Percentiles rank a stretch among this genome's conserved stretches.
Evolutionary conservation across 2,329 filamentous ascomycete genomes (phyloP).

Genomic region (Nannizziopsis barbatae): DNA sequence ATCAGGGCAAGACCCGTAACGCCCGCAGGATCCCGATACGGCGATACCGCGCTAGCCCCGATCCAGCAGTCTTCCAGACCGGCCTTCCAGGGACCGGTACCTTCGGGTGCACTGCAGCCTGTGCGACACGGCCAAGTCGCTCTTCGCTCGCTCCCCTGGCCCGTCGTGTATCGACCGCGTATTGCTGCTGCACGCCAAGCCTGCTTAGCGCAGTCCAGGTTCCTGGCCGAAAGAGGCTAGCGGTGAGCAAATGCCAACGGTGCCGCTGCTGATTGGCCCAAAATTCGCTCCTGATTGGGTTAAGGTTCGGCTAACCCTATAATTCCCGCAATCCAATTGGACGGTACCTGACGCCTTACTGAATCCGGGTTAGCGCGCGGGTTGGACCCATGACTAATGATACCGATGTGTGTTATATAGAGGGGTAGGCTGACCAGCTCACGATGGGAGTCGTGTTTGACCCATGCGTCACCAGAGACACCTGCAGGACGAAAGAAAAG

Average conservation of each 20-base stretch:
- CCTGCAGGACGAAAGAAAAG: too few species aligned
- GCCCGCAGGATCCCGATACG: too few species aligned
- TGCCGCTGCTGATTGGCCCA: neutral
- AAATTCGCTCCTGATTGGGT: neutral
- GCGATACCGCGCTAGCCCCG: conserved; percentile 4
- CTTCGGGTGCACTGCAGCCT: conserved; percentile 3
- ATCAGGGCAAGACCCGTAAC: too few species aligned
- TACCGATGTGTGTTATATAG: too few species aligned
- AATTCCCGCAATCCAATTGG: neutral
- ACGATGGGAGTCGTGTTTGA: too few species aligned
- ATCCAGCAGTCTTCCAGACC: conserved; percentile 6
- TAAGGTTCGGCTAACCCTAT: conserved; percentile 3
- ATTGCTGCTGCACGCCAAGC: neutral
- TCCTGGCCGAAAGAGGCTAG: neutral
- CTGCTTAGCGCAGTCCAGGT: conserved; percentile 1
- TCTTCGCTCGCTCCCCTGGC: neutral
- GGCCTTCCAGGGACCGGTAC: neutral
- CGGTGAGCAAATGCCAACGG: neutral
- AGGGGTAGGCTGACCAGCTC: too few species aligned
- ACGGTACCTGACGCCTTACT: neutral
- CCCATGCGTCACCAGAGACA: too few species aligned
- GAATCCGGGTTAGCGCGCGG: neutral
- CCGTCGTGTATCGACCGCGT: neutral
- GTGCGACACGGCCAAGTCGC: conserved; percentile 5
- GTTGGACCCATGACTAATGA: too few species aligned